Conservation (phyloP, 208 protist genomes). For the Wallacemonas sp. region DNA sequence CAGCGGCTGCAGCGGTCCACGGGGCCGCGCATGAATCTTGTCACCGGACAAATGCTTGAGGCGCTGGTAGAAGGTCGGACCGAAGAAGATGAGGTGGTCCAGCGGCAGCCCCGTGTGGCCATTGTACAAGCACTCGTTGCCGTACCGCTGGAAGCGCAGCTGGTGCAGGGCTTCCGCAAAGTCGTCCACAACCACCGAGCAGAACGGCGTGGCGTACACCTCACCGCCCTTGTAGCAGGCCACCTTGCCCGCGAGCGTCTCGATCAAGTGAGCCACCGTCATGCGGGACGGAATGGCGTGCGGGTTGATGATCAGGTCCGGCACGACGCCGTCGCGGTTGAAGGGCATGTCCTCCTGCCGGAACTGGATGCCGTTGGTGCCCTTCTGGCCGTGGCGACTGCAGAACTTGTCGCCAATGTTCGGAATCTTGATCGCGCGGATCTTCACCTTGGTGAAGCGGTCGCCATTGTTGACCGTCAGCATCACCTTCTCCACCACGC, state of each 20-base stretch:
- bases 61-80: slow-evolving; percentile 99
- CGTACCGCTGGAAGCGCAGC: slow-evolving; percentile 96
- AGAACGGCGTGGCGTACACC: slow-evolving; percentile 95
- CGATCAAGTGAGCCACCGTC: slow-evolving; percentile 99
- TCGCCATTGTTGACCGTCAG: slow-evolving; percentile 94
- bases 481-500: slow-evolving; percentile 95
- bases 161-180: slow-evolving; percentile 85
- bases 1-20: slow-evolving; percentile 92
- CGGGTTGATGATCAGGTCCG: slow-evolving; percentile 99
- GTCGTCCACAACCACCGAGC: slow-evolving; percentile 94
- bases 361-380: slow-evolving; percentile 98
- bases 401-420: slow-evolving; percentile 99
- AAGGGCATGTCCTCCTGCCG: slow-evolving; percentile 99
- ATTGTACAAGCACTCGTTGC: slow-evolving; percentile 97
- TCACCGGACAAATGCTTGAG: slow-evolving; percentile 99
- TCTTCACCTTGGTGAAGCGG: slow-evolving; percentile 93
- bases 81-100: slow-evolving; percentile 98
- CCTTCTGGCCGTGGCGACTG: slow-evolving; percentile 99
- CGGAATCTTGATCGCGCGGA: slow-evolving; percentile 94
- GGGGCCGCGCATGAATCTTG: slow-evolving; percentile 99
- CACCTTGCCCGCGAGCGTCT: slow-evolving; percentile 85
- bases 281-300: slow-evolving; percentile 99
- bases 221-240: slow-evolving; percentile 97
- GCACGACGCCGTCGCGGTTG: slow-evolving; percentile 95
- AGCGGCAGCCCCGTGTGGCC: slow-evolving; percentile 98